phyloP scores from a whole-genome alignment of 768 basidiomycete genomes.

The Leccinellum rugosiceps region DNA sequence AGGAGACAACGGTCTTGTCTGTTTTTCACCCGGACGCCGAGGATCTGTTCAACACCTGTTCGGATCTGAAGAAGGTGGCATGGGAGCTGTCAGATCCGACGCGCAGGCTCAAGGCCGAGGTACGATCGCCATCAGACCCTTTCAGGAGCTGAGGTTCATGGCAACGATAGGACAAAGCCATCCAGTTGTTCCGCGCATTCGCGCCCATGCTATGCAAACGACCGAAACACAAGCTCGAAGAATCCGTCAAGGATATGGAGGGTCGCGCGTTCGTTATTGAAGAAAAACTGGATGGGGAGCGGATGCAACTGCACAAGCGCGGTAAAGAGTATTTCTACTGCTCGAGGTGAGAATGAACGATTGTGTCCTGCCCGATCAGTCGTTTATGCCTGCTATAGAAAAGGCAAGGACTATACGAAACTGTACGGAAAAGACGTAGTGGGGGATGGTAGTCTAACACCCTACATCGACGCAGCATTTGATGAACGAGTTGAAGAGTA shows the following conservation, averaged over 20 bases:
- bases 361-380: not conserved
- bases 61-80: conserved; percentile 90
- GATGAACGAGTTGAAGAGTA: conserved; percentile 78
- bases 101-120: conserved; percentile 60
- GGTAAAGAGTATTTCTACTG: conserved; percentile 91
- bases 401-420: conserved; percentile 88
- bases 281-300: conserved; percentile 96
- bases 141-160: conserved; percentile 3
- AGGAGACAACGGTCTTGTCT: conserved; percentile 89
- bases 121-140: conserved; percentile 14
- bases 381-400: conserved; percentile 43
- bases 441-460: conserved; percentile 84
- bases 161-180: conserved; percentile 67
- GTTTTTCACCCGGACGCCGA: conserved; percentile 95
- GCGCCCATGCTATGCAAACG: conserved; percentile 95
- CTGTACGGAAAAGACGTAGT: conserved; percentile 80
- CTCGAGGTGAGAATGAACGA: conserved; percentile 57
- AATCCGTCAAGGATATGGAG: conserved; percentile 82
- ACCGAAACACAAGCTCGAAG: conserved; percentile 74
- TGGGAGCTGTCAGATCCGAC: conserved; percentile 84
- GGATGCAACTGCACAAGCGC: conserved; percentile 93
- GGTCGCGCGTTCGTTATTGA: conserved; percentile 83
- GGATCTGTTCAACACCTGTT: conserved; percentile 93
- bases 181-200: conserved; percentile 83
- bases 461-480: conserved; percentile 76